Percentiles rank a stretch among this genome's conserved stretches.
Conservation (phyloP, 1,284 basidiomycete species). For the Cryptococcus sp. region DNA sequence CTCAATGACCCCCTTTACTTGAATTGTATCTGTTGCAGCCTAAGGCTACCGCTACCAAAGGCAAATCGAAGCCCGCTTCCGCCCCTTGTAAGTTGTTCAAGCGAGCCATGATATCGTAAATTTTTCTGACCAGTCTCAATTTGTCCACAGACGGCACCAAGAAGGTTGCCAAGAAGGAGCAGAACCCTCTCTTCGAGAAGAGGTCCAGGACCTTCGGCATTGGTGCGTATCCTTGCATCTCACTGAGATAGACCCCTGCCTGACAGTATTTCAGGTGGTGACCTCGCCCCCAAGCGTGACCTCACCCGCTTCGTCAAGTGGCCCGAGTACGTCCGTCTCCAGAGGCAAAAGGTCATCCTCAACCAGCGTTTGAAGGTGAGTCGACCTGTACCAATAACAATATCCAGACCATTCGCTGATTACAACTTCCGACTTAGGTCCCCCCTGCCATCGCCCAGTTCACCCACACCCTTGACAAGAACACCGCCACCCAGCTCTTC, state of each 20-base stretch:
- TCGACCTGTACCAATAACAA: neutral
- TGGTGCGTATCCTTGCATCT: constrained; percentile 60
- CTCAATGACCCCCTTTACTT: constrained; percentile 49
- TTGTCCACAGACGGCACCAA: constrained; percentile 63
- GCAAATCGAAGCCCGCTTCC: constrained; percentile 54
- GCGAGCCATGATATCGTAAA: neutral
- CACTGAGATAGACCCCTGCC: neutral
- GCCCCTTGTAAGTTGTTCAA: constrained; percentile 46
- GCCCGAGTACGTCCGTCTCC: constrained; percentile 98
- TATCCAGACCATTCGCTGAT: neutral
- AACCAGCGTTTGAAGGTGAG: constrained; percentile 88
- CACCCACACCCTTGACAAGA: constrained; percentile 98
- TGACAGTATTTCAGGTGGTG: constrained; percentile 68
- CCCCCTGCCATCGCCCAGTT: constrained; percentile 98
- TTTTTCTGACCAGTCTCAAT: constrained; percentile 29
- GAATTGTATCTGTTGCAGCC: constrained; percentile 37
- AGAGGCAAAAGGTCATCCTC: constrained; percentile 98
- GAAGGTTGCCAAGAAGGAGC: constrained; percentile 69
- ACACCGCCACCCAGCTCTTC: constrained; percentile 97
- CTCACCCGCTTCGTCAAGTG: constrained; percentile 99
- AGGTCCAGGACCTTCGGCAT: constrained; percentile 92
- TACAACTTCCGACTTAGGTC: constrained; percentile 55
- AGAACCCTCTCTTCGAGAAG: constrained; percentile 96
- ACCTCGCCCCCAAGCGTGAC: constrained; percentile 87
- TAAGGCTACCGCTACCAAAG: constrained; percentile 54